Evolutionary conservation across 768 basidiomycete genomes (phyloP), one percentile per base, ranked within the genome.

Genomic region (Boletus sp.): DNA sequence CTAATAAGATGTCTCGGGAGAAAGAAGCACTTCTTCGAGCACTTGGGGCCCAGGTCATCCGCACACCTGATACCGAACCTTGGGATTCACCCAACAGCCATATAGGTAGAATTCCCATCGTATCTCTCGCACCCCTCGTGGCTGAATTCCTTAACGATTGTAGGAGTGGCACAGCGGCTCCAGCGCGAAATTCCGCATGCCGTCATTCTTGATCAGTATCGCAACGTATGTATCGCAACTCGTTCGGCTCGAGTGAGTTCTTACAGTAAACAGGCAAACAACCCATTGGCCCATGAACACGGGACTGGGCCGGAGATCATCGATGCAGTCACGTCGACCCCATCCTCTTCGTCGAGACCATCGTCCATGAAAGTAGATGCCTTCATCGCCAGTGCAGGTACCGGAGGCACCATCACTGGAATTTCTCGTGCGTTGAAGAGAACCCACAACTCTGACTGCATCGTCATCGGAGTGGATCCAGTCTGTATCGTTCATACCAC

Each of bases 1-100:
- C 95, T 35, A 85, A 93, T 68, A 98, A 98, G 77, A 98, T 98
- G 96, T 93, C 91, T 5, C 70, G 84, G 52, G 96, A 99, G 74
- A 99, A 99, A 71, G 93, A 94, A 73, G 91, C 91, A 1, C 81
- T 91, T 23, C 78, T 99, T 29, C 85, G 91, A 38, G 93, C 93
- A 0, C 80, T 98, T 10, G 96, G 97, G 4, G 97, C 97, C 3
- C 88, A 93, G 68, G 93, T 99, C 49, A 78, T 98, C 51, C 89
- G 97, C 47, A 98, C 97, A 5, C 96, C 96, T 5, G 93, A 84
- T 11, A 88, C 88, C 51, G 93, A 90, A 1, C 82, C 90, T 5
- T 96, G 85, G 83, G 88, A 97, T 65, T 85, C 93, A 2, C 87
- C 90, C 14, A 87, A 93, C 41, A 91, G 89, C 58, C 90, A 97